phyloP scores from a whole-genome alignment of 2,329 filamentous ascomycete species.

The Aspergillus jensenii region DNA sequence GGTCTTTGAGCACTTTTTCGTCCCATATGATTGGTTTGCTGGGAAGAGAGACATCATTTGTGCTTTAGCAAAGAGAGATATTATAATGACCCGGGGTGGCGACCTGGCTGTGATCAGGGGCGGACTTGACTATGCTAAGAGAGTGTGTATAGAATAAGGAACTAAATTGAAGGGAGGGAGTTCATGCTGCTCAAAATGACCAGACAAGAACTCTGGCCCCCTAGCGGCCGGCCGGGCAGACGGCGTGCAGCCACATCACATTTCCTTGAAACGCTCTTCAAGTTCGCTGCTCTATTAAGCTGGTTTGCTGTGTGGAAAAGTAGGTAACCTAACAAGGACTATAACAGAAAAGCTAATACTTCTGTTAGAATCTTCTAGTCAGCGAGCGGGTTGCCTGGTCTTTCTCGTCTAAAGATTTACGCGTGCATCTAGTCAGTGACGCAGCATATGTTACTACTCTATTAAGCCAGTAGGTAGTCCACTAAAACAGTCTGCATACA shows the following conservation, averaged over 20 bases:
- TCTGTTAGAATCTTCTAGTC: background rate
- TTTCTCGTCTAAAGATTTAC: background rate
- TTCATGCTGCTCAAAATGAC: no score
- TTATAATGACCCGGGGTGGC: no score
- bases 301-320: slow-evolving; percentile 1
- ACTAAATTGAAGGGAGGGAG: no score
- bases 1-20: no score
- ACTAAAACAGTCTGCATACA: background rate
- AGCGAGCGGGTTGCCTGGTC: background rate
- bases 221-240: background rate
- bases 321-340: no score
- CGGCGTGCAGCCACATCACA: slow-evolving; percentile 4
- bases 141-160: background rate
- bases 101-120: no score
- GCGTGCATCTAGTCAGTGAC: background rate
- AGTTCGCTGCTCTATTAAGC: background rate
- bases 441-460: background rate
- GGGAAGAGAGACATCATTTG: no score
- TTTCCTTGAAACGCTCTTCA: background rate
- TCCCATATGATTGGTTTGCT: no score
- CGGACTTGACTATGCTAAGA: no score
- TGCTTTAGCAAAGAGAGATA: no score
- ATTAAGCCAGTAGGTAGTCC: background rate
- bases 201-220: background rate
- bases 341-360: no score